Base-by-base conservation (phyloP, 176 grass and related monocot species). In the Miscanthus lutarioriparius region DNA sequence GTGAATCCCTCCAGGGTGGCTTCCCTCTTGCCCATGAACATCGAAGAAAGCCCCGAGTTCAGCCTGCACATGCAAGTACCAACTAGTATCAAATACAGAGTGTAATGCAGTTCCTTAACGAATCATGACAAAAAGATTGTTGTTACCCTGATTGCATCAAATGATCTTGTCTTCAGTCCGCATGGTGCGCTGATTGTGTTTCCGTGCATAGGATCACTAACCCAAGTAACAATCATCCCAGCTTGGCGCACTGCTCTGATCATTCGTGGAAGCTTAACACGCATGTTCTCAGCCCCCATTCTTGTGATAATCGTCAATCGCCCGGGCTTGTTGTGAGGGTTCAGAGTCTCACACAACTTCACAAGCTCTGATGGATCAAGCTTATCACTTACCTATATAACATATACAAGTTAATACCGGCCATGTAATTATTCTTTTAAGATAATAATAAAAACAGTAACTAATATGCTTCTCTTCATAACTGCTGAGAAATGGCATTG, bases 11-110 rank as follows among this genome's bases (percentile, higher is more conserved):
- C 87, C 86, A 2, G 80, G 86, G 82, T 94, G 67, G 80, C 76
- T 91, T 65, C 89, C 89, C 66, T 85, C 84, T 89, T 71, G 76
- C 53, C 82, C 89, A 47, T 94, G 92, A 5, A 87, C 87, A 78
- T 89, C 89, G 45, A 91, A 91, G 86, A 94, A 94, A 58, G 89
- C 87, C 30, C 71, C 79, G 8, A 94, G 71, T 79, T 94, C 92
- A 47, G 84, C 83, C 89, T 91, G 75, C 67, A 43, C 4, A 87
- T 49, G 15, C n/a, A 59, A 47, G 36, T 64, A 64, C 19, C 28
- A 72, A 64, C 30, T 27, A 7, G 14, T 63, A 37, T 37, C 30
- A 12, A 51, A 39, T 27, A 49, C 11, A 19, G 2, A 10, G 8
- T 1, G 10, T 71, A 45, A 70, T 17, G 10, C 10, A 22, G 9